These are phyloP conservation scores for Helminthosporium solani DNA, from an alignment of 2,329 filamentous ascomycete species.

Conservation along the genomic window DNA sequence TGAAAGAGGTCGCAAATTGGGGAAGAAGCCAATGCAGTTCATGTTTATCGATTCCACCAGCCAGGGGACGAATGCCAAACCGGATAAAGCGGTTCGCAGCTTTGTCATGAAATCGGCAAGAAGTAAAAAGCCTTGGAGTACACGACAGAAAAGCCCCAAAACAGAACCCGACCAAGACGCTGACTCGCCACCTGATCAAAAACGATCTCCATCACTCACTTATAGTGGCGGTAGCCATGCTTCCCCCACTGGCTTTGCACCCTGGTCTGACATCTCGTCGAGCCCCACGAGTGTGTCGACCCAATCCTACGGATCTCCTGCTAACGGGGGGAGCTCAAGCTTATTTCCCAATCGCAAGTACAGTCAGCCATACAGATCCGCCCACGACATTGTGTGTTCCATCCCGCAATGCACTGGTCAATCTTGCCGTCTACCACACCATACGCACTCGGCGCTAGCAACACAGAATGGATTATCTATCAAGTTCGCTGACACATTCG, in stretches of 20 bases:
- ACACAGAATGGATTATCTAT: constrained; percentile 14
- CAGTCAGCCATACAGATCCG: constrained; percentile 7
- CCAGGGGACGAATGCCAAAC: constrained; percentile 32
- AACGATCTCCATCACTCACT: not conserved
- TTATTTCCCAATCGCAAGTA: not conserved
- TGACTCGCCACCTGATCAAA: constrained; percentile 2
- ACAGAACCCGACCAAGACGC: constrained; percentile 7
- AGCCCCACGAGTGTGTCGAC: constrained; percentile 11
- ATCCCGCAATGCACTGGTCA: constrained; percentile 14
- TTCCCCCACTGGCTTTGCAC: constrained; percentile 1
- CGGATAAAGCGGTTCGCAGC: constrained; percentile 33
- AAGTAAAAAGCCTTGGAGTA: constrained; percentile 35
- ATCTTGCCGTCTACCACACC: constrained; percentile 11
- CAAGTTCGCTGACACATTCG: constrained; percentile 20
- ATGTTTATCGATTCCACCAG: constrained; percentile 39
- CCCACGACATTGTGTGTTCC: constrained; percentile 16
- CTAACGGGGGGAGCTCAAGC: constrained; percentile 15
- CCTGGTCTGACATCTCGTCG: constrained; percentile 6
- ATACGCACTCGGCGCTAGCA: constrained; percentile 5
- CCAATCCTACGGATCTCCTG: constrained; percentile 14
- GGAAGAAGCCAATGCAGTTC: constrained; percentile 26
- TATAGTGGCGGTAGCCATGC: constrained; percentile 3
- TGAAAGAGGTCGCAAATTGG: constrained; percentile 6
- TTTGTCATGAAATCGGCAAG: constrained; percentile 41
- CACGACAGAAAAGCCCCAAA: constrained; percentile 26